phyloP scores from a whole-genome alignment of 257 asterid species.

The Vinca minor region DNA sequence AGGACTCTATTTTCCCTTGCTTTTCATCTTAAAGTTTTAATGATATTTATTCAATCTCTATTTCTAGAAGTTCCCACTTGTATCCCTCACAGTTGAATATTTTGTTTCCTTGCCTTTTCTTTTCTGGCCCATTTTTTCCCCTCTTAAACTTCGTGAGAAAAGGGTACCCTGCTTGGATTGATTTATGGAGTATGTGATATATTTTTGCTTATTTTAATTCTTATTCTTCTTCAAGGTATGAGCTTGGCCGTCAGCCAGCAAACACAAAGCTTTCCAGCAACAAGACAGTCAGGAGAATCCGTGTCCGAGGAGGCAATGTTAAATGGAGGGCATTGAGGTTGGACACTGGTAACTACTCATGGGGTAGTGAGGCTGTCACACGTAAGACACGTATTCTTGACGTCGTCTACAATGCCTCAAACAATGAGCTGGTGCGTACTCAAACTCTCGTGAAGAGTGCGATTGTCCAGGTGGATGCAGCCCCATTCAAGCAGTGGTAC shows the following conservation, averaged over 20 bases:
- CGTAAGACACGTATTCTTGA: constrained; percentile 35
- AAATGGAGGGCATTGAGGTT: constrained; percentile 40
- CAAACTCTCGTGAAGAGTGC: constrained; percentile 39
- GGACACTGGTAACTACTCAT: constrained; percentile 38
- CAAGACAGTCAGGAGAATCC: constrained; percentile 32
- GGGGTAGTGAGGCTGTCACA: constrained; percentile 43
- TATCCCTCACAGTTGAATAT: not conserved
- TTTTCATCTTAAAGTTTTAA: too few relatives aligned
- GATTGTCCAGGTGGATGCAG: constrained; percentile 36
- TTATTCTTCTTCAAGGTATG: constrained; percentile 22
- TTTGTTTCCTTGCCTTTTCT: not conserved
- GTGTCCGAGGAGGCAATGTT: constrained; percentile 40
- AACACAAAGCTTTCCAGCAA: constrained; percentile 33
- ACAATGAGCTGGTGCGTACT: constrained; percentile 38
- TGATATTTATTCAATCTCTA: too few relatives aligned
- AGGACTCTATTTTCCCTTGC: not conserved
- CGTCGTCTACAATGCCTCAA: constrained; percentile 36
- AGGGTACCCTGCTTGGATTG: too few relatives aligned
- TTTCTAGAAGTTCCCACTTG: not conserved
- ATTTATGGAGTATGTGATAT: not conserved
- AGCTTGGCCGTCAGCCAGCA: constrained; percentile 42
- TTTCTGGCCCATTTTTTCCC: not conserved
- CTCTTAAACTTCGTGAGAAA: not conserved
- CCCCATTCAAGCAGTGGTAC: constrained; percentile 37
- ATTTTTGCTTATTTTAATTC: not conserved